Percentiles rank a stretch among this genome's conserved stretches.
Conservation (phyloP, 805 yeast genomes). For the Ogataea philodendri region DNA sequence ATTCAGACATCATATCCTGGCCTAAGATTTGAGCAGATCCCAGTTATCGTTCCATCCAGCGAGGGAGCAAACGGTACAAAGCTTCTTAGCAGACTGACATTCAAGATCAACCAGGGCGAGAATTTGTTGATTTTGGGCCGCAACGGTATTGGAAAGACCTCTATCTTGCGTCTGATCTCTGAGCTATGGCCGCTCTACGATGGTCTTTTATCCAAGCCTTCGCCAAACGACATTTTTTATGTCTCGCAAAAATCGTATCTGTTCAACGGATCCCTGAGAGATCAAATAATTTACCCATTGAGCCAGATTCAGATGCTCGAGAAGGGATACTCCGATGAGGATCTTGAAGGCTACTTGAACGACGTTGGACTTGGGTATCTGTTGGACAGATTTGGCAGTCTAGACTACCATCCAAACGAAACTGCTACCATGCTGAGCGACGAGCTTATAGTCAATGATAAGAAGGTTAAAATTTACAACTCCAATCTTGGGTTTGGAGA, state of each 20-base stretch:
- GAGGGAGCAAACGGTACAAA: conserved; percentile 58
- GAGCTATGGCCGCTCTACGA: conserved; percentile 89
- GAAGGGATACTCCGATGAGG: conserved; percentile 67
- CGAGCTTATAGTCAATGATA: conserved; percentile 29
- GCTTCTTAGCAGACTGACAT: conserved; percentile 58
- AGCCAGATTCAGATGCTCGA: conserved; percentile 74
- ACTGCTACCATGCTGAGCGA: conserved; percentile 22
- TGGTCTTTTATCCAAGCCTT: conserved; percentile 80
- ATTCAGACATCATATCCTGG: conserved; percentile 75
- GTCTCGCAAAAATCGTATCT: conserved; percentile 88
- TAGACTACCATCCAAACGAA: conserved; percentile 42
- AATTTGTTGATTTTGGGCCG: conserved; percentile 80
- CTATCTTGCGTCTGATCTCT: conserved; percentile 78
- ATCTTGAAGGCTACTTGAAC: conserved; percentile 61
- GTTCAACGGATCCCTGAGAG: conserved; percentile 76
- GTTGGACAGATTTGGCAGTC: conserved; percentile 56
- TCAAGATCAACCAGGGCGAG: conserved; percentile 60
- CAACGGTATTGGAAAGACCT: conserved; percentile 88
- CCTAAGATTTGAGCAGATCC: conserved; percentile 77
- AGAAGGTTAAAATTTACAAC: conserved; percentile 26
- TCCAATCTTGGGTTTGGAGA: conserved; percentile 28
- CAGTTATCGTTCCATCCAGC: conserved; percentile 72
- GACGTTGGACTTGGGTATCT: conserved; percentile 82
- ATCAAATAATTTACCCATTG: conserved; percentile 86
- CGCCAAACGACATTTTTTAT: conserved; percentile 63